Percentiles rank a stretch among this genome's conserved stretches.
phyloP scores from a whole-genome alignment of 108 stramenopile species.

The Seminavis robusta region DNA sequence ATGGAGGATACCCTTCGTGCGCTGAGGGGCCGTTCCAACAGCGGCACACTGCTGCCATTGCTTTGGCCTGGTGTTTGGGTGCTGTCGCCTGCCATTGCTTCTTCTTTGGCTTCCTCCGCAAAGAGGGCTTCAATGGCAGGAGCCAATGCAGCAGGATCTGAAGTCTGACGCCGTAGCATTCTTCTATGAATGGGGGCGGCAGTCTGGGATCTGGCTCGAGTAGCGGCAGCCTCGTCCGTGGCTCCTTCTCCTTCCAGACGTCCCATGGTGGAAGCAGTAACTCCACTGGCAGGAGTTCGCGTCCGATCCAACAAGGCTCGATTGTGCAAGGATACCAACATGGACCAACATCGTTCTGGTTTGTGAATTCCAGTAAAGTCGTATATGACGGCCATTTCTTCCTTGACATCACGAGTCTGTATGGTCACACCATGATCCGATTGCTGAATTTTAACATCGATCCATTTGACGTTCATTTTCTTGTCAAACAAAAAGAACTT shows the following conservation, averaged over 20 bases:
- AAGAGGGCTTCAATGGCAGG: not conserved
- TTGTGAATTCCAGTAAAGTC: conserved; percentile 25
- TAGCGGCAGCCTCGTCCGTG: not conserved
- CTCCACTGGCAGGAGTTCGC: not conserved
- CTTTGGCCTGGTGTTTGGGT: not conserved
- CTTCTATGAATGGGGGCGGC: not conserved
- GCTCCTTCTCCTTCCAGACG: no score
- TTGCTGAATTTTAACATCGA: conserved; percentile 28
- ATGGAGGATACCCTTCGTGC: not conserved
- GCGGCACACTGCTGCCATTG: not conserved
- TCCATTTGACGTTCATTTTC: conserved; percentile 30
- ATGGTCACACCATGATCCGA: conserved; percentile 7
- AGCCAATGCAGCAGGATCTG: not conserved
- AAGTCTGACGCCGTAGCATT: not conserved
- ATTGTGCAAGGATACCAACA: conserved; percentile 33
- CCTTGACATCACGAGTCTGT: not conserved
- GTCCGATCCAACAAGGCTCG: conserved; percentile 23
- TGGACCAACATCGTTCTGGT: conserved; percentile 15
- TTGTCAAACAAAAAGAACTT: conserved; percentile 41
- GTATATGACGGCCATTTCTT: conserved; percentile 1
- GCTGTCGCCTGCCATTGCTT: not conserved
- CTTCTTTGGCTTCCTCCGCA: not conserved
- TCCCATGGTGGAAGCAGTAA: not conserved
- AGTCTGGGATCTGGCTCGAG: not conserved
- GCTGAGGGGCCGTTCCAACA: not conserved